Conservation (phyloP, 192 early-diverging fungal species). For the Mortierella hygrophila region DNA sequence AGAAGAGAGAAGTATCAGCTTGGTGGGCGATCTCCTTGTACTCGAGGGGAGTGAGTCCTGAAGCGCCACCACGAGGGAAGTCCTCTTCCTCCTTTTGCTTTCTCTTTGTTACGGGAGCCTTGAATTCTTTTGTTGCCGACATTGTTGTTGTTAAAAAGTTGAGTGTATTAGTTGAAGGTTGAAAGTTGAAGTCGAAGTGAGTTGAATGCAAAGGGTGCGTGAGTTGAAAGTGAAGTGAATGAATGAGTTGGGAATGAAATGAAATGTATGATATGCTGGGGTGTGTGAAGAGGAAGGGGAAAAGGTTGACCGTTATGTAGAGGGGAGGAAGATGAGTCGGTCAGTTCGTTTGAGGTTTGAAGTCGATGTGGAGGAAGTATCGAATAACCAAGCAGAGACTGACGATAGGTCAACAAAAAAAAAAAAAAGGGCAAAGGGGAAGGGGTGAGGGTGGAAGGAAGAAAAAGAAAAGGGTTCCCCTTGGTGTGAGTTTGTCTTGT, state of each 20-base stretch:
- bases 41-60: slow-evolving; percentile 85
- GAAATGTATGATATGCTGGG: neutral
- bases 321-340: neutral
- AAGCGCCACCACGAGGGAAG: slow-evolving; percentile 90
- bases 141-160: slow-evolving; percentile 14
- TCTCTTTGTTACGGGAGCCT: slow-evolving; percentile 52
- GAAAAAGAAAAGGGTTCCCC: neutral
- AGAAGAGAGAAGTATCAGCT: slow-evolving; percentile 79
- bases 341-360: neutral
- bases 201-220: neutral
- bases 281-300: neutral
- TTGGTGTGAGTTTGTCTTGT: neutral
- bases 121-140: slow-evolving; percentile 56
- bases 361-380: slow-evolving; percentile 26
- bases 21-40: slow-evolving; percentile 81
- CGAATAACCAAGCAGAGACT: slow-evolving; percentile 23
- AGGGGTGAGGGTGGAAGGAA: slow-evolving; percentile 6
- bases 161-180: neutral
- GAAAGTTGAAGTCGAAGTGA: neutral
- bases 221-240: slow-evolving; percentile 3
- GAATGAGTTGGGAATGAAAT: neutral
- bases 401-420: slow-evolving; percentile 12
- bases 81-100: slow-evolving; percentile 68
- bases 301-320: neutral
- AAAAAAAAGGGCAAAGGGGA: neutral